Conservation (phyloP, 495 filamentous ascomycete genomes). For the Daldinia childiae region DNA sequence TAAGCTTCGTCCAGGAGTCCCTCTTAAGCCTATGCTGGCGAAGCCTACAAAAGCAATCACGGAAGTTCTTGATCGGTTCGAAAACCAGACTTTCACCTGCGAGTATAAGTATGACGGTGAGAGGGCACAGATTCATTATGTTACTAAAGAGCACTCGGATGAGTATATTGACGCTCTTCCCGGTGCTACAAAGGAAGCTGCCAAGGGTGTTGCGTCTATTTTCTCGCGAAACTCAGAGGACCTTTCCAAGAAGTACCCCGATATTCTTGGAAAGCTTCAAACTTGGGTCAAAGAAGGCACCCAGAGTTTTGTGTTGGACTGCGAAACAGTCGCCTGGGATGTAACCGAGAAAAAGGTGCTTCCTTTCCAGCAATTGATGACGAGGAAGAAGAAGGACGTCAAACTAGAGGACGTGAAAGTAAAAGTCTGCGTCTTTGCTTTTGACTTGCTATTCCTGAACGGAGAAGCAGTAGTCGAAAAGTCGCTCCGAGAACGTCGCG, state of each 20-base stretch:
- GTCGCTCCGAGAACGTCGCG: constrained; percentile 82
- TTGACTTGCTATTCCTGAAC: constrained; percentile 93
- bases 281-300: constrained; percentile 90
- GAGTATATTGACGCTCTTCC: constrained; percentile 64
- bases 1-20: constrained; percentile 93
- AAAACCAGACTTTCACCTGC: constrained; percentile 94
- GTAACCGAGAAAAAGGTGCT: constrained; percentile 88
- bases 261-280: constrained; percentile 86
- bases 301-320: constrained; percentile 94
- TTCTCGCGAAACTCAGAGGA: constrained; percentile 98
- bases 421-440: constrained; percentile 97
- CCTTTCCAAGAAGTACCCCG: constrained; percentile 95
- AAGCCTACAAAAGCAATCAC: constrained; percentile 99
- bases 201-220: constrained; percentile 80
- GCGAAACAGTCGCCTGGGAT: constrained; percentile 99
- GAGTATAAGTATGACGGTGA: constrained; percentile 99
- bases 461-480: constrained; percentile 91
- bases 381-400: constrained; percentile 95
- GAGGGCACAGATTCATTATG: constrained; percentile 95
- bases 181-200: constrained; percentile 61
- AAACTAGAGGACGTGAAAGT: constrained; percentile 97
- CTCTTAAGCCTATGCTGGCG: constrained; percentile 97
- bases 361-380: constrained; percentile 98
- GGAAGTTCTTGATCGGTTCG: constrained; percentile 96
- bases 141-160: constrained; percentile 79